Conservation (phyloP, 768 basidiomycete species). For the Xerocomus potaroensis region DNA sequence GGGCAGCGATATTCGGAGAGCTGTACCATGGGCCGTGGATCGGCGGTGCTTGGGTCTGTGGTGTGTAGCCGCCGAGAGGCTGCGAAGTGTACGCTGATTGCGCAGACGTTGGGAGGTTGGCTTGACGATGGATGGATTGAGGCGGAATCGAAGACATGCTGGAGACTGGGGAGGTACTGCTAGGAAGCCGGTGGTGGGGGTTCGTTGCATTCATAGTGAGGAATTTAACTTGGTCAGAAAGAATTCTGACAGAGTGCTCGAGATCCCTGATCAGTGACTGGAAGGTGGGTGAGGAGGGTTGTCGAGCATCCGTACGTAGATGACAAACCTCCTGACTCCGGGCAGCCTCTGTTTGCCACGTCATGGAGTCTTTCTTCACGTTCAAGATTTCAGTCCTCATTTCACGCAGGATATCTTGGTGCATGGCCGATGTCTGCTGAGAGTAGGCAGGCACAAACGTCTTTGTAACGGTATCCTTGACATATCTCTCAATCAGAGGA, state of each 20-base stretch:
- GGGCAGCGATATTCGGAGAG: conserved; percentile 61
- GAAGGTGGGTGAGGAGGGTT: conserved; percentile 8
- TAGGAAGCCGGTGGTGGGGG: conserved; percentile 30
- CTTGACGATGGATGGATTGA: conserved; percentile 34
- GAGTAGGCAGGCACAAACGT: conserved; percentile 72
- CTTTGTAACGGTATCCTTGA: conserved; percentile 74
- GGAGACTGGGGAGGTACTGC: conserved; percentile 31
- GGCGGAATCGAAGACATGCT: conserved; percentile 35
- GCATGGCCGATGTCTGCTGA: conserved; percentile 68
- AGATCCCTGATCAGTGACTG: conserved; percentile 76
- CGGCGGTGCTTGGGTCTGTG: conserved; percentile 29
- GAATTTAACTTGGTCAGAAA: conserved; percentile 83
- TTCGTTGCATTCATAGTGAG: conserved; percentile 52
- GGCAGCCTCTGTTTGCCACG: conserved; percentile 78
- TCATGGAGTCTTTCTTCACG: conserved; percentile 74
- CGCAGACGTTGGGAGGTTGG: conserved; percentile 36
- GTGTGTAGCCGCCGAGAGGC: conserved; percentile 28
- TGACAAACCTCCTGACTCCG: conserved; percentile 70
- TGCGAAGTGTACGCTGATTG: conserved; percentile 31
- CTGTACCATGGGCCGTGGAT: conserved; percentile 52
- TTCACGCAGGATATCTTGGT: conserved; percentile 76
- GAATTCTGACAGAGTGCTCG: conserved; percentile 67
- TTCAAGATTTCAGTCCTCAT: conserved; percentile 69
- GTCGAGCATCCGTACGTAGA: not conserved
- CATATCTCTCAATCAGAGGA: conserved; percentile 74